Conservation (phyloP, 345 rosid species). For the Turnera subulata region DNA sequence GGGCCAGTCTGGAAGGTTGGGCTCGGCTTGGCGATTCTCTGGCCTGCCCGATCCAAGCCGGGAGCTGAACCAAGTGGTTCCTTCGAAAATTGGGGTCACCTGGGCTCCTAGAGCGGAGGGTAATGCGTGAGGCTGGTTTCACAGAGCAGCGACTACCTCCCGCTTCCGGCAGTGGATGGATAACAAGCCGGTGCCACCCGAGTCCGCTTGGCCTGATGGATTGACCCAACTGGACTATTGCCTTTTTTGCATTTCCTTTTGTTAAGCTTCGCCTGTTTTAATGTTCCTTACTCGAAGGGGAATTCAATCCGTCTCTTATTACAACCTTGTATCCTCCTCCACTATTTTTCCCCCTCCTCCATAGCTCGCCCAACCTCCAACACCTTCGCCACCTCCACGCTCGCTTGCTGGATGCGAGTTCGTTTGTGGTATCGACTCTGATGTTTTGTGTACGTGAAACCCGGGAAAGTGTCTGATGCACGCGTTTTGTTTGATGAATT, state of each 20-base stretch:
- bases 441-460: slow-evolving; percentile 36
- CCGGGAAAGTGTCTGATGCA: slow-evolving; percentile 28
- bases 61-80: slow-evolving; percentile 7
- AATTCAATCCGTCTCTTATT: too few relatives aligned
- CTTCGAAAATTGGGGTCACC: not conserved
- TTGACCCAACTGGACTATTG: slow-evolving; percentile 20
- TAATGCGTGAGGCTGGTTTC: slow-evolving; percentile 37
- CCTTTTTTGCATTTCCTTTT: slow-evolving; percentile 10
- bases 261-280: slow-evolving; percentile 24
- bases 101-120: slow-evolving; percentile 26
- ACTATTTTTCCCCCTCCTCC: too few relatives aligned
- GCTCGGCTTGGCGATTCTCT: fast-evolving
- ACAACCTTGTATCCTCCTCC: too few relatives aligned
- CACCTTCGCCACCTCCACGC: slow-evolving; percentile 60
- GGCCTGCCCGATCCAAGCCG: slow-evolving; percentile 31
- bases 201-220: slow-evolving; percentile 10
- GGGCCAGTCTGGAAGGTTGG: fast-evolving
- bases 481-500: slow-evolving; percentile 51
- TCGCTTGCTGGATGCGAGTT: slow-evolving; percentile 42
- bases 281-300: not conserved
- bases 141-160: too few relatives aligned
- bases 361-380: slow-evolving; percentile 29
- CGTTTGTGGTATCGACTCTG: slow-evolving; percentile 51
- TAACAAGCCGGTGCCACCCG: slow-evolving; percentile 12
- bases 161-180: slow-evolving; percentile 33